Base-by-base conservation (phyloP, 768 basidiomycete species). In the Suillus hirtellus region DNA sequence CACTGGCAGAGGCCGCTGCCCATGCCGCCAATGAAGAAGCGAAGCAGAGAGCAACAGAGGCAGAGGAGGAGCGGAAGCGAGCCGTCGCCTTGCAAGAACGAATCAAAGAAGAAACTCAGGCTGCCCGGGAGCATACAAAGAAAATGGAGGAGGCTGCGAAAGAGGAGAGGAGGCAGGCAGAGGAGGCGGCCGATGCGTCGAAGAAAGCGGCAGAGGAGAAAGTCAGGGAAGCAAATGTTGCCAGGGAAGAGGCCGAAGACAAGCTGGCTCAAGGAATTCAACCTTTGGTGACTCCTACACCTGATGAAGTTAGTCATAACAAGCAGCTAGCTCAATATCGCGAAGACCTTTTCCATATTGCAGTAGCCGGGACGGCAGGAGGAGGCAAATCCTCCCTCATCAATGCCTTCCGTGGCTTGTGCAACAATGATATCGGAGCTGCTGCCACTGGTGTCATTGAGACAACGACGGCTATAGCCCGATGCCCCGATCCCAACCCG, bases 371-470 rank as follows among this genome's bases (percentile, higher is more conserved):
- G 2, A 24, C 68, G 4, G 67, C 74, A 6, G 77, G 75, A 8
- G 72, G 73, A 40, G 77, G 76, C 7, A 78, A 78, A 66, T 76
- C 77, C 4, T 76, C 77, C 15, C 65, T 77, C 35, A 71, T 78
- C 46, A 78, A 78, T 24, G 72, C 77, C 3, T 69, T 78, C 35
- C 73, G 77, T 6, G 77, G 77, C 17, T 47, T 78, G 35, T 47
- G 44, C 3, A 70, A 67, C 55, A 58, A 52, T 8, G 65, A 71
- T 27, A 19, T 9, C 8, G 66, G 67, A 17, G 73, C 74, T 9
- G 77, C 76, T 10, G 61, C 70, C 2, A 71, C 71, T 15, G 76
- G 75, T 1, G 64, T 73, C 47, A 66, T 59, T 15, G 77, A 77
- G 62, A 77, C 72, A 12, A 77, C 76, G 10, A 56, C 66, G 40